Percentiles rank a stretch among this genome's conserved stretches.
These are phyloP conservation scores for Lindgomyces ingoldianus DNA, from an alignment of 495 filamentous ascomycete genomes.

Conservation along the genomic window DNA sequence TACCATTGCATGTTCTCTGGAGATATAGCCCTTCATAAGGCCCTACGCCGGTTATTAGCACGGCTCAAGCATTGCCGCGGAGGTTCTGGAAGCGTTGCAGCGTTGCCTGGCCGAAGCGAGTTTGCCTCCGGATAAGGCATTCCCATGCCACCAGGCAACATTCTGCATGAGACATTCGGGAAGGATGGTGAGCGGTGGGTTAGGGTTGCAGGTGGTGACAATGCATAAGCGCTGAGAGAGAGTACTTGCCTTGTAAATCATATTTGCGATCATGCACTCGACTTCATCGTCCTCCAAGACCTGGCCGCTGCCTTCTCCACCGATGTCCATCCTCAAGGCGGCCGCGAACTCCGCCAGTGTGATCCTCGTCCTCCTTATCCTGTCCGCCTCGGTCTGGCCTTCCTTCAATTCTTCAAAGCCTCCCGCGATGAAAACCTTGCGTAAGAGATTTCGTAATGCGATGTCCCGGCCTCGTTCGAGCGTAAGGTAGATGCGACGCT, in stretches of 20 bases:
- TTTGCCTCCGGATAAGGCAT: conserved; percentile 17
- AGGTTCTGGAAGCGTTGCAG: neutral
- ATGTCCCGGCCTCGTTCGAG: conserved; percentile 91
- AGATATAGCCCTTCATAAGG: conserved; percentile 96
- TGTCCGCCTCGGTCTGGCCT: conserved; percentile 51
- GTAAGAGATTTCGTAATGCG: conserved; percentile 80
- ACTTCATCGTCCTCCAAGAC: conserved; percentile 86
- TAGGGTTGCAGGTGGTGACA: conserved; percentile 33
- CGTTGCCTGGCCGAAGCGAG: conserved; percentile 13
- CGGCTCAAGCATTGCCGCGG: conserved; percentile 21
- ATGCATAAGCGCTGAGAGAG: conserved; percentile 7
- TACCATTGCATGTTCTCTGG: conserved; percentile 81
- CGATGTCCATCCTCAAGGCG: conserved; percentile 54
- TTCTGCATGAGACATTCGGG: conserved; percentile 5
- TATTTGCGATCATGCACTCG: conserved; percentile 88
- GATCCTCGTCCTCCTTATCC: conserved; percentile 71
- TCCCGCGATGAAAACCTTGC: conserved; percentile 82
- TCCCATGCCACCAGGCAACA: neutral
- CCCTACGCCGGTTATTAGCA: conserved; percentile 55
- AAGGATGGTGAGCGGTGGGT: conserved; percentile 24
- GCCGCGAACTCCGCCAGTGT: conserved; percentile 77
- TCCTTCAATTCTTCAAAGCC: conserved; percentile 76
- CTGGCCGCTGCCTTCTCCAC: conserved; percentile 53
- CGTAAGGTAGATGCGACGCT: conserved; percentile 91
- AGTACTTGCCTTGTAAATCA: conserved; percentile 86